These are phyloP conservation scores for Aphanoascus verrucosus DNA, from an alignment of 2,329 filamentous ascomycete genomes.

Conservation along the genomic window DNA sequence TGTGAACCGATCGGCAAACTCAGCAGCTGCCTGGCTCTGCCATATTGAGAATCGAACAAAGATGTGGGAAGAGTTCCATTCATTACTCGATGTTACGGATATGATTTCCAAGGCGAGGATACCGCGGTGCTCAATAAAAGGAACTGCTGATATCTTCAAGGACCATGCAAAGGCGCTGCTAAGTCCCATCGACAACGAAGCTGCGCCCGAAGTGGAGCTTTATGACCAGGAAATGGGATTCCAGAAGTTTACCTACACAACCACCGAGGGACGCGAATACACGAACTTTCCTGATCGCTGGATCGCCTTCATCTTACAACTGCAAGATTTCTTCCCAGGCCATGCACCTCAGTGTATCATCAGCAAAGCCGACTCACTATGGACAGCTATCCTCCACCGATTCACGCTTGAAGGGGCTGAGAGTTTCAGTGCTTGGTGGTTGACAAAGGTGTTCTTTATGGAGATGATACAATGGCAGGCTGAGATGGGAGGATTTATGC, in stretches of 20 bases:
- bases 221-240: conserved; percentile 26
- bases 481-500: conserved; percentile 80
- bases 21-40: conserved; percentile 83
- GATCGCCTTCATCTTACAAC: conserved; percentile 36
- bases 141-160: conserved; percentile 33
- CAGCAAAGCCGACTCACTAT: conserved; percentile 35
- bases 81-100: conserved; percentile 31
- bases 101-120: conserved; percentile 35
- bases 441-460: conserved; percentile 89
- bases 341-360: conserved; percentile 38
- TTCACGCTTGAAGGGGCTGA: conserved; percentile 36
- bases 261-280: conserved; percentile 30
- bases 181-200: conserved; percentile 28
- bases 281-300: conserved; percentile 40
- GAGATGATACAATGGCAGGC: conserved; percentile 88
- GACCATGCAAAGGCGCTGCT: conserved; percentile 36
- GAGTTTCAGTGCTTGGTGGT: conserved; percentile 44
- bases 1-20: conserved; percentile 88
- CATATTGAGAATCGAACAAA: conserved; percentile 81
- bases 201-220: conserved; percentile 27
- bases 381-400: conserved; percentile 36
- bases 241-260: conserved; percentile 30
- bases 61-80: conserved; percentile 79
- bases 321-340: conserved; percentile 31
- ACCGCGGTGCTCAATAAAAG: conserved; percentile 28